Evolutionary conservation across 805 yeast genomes (phyloP), one percentile per base, ranked within the genome.

Genomic region (Zygosaccharomyces bailii): DNA sequence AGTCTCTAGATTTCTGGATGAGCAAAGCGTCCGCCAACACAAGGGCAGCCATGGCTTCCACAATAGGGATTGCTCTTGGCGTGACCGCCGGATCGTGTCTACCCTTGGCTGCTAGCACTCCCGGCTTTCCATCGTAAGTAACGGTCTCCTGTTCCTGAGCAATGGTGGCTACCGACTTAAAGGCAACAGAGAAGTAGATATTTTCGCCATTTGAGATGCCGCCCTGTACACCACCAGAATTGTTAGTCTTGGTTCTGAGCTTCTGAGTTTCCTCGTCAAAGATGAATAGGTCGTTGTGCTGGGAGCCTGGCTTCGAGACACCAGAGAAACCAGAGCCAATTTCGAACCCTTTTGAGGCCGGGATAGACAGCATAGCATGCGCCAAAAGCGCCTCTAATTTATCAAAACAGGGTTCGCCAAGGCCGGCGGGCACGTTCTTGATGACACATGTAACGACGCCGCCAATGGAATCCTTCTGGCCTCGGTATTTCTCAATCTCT

Each of bases 11-110:
- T 66, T 86, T 84, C 70, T 91, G 99, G 37, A 90, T 76, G 70
- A 93, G 69, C 45, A 85, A 69, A 44, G 86, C 81, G 66, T 93
- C 99, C 34, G 91, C 91, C 51, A 91, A 68, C 1, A 88, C 96
- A 53, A 93, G 74, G n/a, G 97, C 93, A 39, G 98, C 79, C 98
- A 93, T 91, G 32, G 98, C 87, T 72, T 93, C 99, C 23, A 93
- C 98, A 60, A 93, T 93, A 42, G 99, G 98, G 49, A 93, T 88
- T 31, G 99, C 99, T 67, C 99, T 82, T 54, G 99, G 99, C 16
- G 95, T 95, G 44, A 93, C 99, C 60, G 90, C 87, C 25, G 99
- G 99, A 65, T 93, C 99, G 61, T 93, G 99, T 76, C 99, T 86
- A 45, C 99, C 99, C 66, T 91, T 83, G 27, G 99, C 96, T 42